Conservation (phyloP, 1,139 yeast genomes). For the Saccharomyces pastorianus region DNA sequence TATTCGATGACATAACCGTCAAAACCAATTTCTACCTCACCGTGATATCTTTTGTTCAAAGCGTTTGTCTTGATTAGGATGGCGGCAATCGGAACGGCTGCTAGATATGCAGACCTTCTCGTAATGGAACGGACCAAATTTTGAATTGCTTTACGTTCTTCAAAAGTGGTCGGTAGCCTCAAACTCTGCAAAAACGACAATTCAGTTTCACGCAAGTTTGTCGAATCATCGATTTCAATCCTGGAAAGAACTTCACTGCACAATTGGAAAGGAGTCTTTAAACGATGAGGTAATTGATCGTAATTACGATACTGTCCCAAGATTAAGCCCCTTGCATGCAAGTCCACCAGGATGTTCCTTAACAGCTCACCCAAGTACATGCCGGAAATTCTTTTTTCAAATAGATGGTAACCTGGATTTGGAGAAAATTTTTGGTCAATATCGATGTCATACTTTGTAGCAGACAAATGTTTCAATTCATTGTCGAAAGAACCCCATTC, state of each 20-base stretch:
- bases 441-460: slow-evolving; percentile 60
- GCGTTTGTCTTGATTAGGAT: slow-evolving; percentile 52
- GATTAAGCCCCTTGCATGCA: slow-evolving; percentile 50
- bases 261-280: slow-evolving; percentile 66
- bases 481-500: slow-evolving; percentile 99
- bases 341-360: slow-evolving; percentile 62
- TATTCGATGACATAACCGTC: slow-evolving; percentile 93
- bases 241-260: slow-evolving; percentile 75
- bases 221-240: slow-evolving; percentile 73
- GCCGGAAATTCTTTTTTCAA: slow-evolving; percentile 90
- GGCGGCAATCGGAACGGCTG: slow-evolving; percentile 86
- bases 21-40: slow-evolving; percentile 81
- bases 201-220: slow-evolving; percentile 59
- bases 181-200: slow-evolving; percentile 54
- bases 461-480: slow-evolving; percentile 60
- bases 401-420: slow-evolving; percentile 79
- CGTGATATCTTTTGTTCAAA: slow-evolving; percentile 46
- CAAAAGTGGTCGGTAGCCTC: slow-evolving; percentile 57
- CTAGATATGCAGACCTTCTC: slow-evolving; percentile 73
- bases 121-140: slow-evolving; percentile 69
- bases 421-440: slow-evolving; percentile 65
- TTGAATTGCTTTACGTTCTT: slow-evolving; percentile 68
- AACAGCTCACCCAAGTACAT: slow-evolving; percentile 89
- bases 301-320: slow-evolving; percentile 47
- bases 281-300: slow-evolving; percentile 55